Evolutionary conservation across 2,329 filamentous ascomycete genomes (phyloP).

Genomic region (Colletotrichum navitas): DNA sequence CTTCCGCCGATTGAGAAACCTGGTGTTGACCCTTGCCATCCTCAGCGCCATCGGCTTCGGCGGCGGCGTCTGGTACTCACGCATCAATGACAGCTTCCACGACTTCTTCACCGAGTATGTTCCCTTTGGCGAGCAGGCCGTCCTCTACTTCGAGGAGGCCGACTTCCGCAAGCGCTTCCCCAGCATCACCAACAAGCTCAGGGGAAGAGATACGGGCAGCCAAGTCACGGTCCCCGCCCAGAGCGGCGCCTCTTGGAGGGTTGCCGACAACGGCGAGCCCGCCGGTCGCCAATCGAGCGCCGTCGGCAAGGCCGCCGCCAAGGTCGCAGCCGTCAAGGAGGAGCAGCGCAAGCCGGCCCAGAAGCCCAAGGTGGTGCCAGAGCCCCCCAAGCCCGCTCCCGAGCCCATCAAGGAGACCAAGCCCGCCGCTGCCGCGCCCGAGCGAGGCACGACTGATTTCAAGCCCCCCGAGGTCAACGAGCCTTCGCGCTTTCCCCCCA

Average conservation of each 20-base stretch:
- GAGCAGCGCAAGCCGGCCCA: conserved; percentile 49
- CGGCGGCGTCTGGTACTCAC: conserved; percentile 91
- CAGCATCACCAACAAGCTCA: conserved; percentile 57
- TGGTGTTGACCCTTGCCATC: conserved; percentile 81
- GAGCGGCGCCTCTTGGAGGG: conserved; percentile 86
- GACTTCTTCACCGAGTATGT: conserved; percentile 99
- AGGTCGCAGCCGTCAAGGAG: conserved; percentile 47
- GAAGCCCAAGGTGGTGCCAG: conserved; percentile 41
- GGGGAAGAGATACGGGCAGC: conserved; percentile 68
- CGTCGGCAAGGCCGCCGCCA: conserved; percentile 52
- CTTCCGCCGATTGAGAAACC: conserved; percentile 80
- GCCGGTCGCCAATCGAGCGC: conserved; percentile 74
- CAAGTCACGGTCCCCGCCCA: conserved; percentile 86
- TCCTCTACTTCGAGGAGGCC: conserved; percentile 94
- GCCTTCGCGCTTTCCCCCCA: conserved; percentile 72
- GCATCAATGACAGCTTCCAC: conserved; percentile 97
- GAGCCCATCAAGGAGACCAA: conserved; percentile 51
- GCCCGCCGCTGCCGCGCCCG: conserved; percentile 42
- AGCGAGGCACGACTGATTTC: conserved; percentile 54
- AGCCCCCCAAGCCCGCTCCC: conserved; percentile 30
- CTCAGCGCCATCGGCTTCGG: conserved; percentile 84
- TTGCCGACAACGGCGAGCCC: conserved; percentile 71
- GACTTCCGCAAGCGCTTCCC: conserved; percentile 91
- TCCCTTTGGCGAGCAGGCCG: conserved; percentile 92
- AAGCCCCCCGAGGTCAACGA: conserved; percentile 74